A percentile compares a stretch with the other conserved stretches of the same genome.
Conservation (phyloP, 257 asterid species). For the Anisodus tanguticus region DNA sequence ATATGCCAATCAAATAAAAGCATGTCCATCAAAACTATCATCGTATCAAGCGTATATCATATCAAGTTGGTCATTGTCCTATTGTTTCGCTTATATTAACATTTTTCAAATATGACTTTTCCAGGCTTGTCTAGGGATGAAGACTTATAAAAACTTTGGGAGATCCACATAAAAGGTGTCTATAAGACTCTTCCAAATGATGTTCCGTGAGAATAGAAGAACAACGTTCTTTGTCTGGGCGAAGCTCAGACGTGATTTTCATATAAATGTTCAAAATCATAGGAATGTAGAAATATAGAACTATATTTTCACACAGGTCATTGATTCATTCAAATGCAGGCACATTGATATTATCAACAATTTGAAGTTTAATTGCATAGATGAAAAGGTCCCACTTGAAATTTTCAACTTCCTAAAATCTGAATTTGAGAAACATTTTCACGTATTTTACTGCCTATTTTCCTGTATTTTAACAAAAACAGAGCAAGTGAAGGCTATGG, state of each 20-base stretch:
- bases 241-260: slow-evolving; percentile 9
- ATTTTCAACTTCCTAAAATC: background rate
- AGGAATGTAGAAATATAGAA: slow-evolving; percentile 3
- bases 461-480: background rate
- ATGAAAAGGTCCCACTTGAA: background rate
- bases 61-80: slow-evolving; percentile 2
- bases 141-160: slow-evolving; percentile 47
- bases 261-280: slow-evolving; percentile 3
- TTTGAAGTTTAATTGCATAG: background rate
- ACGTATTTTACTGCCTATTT: background rate
- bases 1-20: slow-evolving; percentile 6
- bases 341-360: background rate
- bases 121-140: slow-evolving; percentile 71
- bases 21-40: background rate
- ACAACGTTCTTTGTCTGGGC: slow-evolving; percentile 27
- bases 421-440: background rate
- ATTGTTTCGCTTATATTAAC: background rate
- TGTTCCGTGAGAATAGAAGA: slow-evolving; percentile 53
- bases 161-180: slow-evolving; percentile 64
- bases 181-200: slow-evolving; percentile 52
- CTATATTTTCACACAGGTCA: slow-evolving; percentile 5
- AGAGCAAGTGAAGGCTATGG: background rate
- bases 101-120: slow-evolving; percentile 17
- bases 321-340: slow-evolving; percentile 20
- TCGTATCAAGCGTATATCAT: background rate